A percentile compares a stretch with the other conserved stretches of the same genome.
phyloP scores from a whole-genome alignment of 306 rosid species.

The Corylus americana region DNA sequence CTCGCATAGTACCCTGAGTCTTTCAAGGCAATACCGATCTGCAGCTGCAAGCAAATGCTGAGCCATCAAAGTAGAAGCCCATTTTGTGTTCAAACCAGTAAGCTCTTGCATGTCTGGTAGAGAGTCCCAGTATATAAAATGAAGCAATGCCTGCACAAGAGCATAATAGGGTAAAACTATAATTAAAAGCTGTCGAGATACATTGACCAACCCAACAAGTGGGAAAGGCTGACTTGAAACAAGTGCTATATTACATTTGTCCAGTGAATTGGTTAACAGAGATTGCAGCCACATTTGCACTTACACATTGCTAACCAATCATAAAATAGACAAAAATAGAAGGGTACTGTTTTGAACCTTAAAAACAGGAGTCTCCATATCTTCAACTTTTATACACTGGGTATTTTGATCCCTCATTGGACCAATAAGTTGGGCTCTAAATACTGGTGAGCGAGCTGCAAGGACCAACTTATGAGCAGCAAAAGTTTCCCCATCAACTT shows the following conservation, averaged over 20 bases:
- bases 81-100: conserved; percentile 60
- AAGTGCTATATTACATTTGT: not conserved
- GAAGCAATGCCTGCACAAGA: conserved; percentile 70
- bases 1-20: conserved; percentile 72
- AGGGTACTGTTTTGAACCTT: conserved; percentile 46
- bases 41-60: conserved; percentile 95
- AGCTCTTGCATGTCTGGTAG: conserved; percentile 75
- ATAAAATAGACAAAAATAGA: conserved; percentile 2
- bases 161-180: conserved; percentile 15
- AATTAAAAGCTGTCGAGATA: conserved; percentile 22
- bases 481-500: conserved; percentile 65
- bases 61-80: conserved; percentile 74
- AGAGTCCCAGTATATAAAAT: conserved; percentile 76
- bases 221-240: conserved; percentile 23
- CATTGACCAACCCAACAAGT: conserved; percentile 18
- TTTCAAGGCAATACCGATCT: conserved; percentile 74
- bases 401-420: conserved; percentile 87
- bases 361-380: conserved; percentile 81
- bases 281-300: not conserved
- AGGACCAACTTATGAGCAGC: conserved; percentile 76
- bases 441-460: conserved; percentile 89
- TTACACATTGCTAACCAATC: not conserved
- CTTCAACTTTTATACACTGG: conserved; percentile 64
- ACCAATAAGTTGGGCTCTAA: conserved; percentile 86
- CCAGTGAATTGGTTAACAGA: not conserved